Evolutionary conservation across 2,329 filamentous ascomycete species (phyloP).

Genomic region (Trichoderma sp.): DNA sequence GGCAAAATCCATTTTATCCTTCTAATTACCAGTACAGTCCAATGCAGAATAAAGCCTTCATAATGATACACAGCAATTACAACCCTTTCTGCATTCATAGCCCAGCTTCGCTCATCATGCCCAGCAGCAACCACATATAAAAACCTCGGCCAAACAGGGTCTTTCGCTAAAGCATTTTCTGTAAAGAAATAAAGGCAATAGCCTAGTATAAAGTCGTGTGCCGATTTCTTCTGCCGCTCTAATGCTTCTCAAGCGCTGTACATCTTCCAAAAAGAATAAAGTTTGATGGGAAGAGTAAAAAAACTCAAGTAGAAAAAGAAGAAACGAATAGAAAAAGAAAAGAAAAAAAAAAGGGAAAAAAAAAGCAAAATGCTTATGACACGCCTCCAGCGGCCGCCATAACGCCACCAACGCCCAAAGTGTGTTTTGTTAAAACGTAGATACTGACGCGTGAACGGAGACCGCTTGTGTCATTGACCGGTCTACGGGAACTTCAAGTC

Average conservation of each 20-base stretch:
- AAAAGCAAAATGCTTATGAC: conserved; percentile 24
- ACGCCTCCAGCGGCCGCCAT: conserved; percentile 20
- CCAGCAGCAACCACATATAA: not conserved
- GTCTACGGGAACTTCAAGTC: conserved; percentile 25
- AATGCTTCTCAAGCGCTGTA: conserved; percentile 9
- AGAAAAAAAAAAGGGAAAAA: not conserved
- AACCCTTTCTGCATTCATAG: not conserved
- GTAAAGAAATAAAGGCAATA: not conserved
- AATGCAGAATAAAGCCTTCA: conserved; percentile 20
- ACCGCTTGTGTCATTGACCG: conserved; percentile 11
- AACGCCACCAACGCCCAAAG: conserved; percentile 26
- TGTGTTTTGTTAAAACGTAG: conserved; percentile 18
- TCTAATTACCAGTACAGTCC: conserved; percentile 17
- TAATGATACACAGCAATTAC: conserved; percentile 21
- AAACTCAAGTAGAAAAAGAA: not conserved
- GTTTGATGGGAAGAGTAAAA: not conserved
- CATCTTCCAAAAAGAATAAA: conserved; percentile 11
- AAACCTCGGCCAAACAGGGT: not conserved
- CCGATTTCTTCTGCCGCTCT: conserved; percentile 11
- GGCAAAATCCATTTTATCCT: conserved; percentile 10
- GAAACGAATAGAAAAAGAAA: not conserved
- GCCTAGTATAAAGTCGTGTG: not conserved
- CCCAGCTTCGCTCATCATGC: not conserved
- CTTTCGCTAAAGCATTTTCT: not conserved
- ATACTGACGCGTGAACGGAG: conserved; percentile 19